Evolutionary conservation across 225 moss, liverwort and hornwort species (phyloP).

Genomic region (Takakia lepidozioides): DNA sequence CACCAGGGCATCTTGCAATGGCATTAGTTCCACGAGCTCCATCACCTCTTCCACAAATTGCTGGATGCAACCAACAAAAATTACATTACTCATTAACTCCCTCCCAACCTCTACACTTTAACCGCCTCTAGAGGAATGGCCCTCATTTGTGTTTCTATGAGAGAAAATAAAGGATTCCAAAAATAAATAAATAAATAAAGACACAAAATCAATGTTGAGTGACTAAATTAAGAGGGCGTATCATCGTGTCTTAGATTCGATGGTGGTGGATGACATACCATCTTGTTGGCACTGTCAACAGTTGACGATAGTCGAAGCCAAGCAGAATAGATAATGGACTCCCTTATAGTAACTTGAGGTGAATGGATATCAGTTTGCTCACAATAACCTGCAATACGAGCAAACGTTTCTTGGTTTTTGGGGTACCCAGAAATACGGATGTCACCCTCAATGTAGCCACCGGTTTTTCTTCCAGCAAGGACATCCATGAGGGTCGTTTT

Average conservation of each 20-base stretch:
- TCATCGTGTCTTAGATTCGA: no score
- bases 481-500: constrained; percentile 97
- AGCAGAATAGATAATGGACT: constrained; percentile 70
- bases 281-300: constrained; percentile 40
- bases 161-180: no score
- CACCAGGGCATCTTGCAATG: constrained; percentile 18
- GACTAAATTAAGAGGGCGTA: no score
- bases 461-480: constrained; percentile 77
- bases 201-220: no score
- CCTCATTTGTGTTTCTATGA: no score
- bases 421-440: constrained; percentile 74
- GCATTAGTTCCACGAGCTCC: constrained; percentile 28
- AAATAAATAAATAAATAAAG: no score
- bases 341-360: constrained; percentile 70
- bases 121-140: no score
- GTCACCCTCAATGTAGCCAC: constrained; percentile 75
- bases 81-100: no score
- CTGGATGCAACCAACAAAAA: no score
- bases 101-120: no score
- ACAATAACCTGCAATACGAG: constrained; percentile 77
- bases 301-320: constrained; percentile 69
- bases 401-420: constrained; percentile 67
- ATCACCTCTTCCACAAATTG: constrained; percentile 26
- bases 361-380: constrained; percentile 90
- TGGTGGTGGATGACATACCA: constrained; percentile 31